These are phyloP conservation scores for Scytalidium lignicola DNA, from an alignment of 2,329 filamentous ascomycete species.

Conservation along the genomic window DNA sequence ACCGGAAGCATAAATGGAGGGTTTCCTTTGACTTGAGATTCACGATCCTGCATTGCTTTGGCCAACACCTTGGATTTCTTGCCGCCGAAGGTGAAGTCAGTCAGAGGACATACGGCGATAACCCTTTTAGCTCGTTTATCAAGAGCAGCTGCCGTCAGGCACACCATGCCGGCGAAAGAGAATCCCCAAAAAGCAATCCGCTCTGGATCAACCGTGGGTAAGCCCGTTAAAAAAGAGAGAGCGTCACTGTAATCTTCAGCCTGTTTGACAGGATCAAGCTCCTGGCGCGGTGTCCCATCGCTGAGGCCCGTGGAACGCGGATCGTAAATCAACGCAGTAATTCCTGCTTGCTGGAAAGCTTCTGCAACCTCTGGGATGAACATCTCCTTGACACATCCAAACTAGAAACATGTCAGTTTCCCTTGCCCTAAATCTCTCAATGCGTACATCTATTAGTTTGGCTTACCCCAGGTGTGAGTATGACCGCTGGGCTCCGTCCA, in stretches of 20 bases:
- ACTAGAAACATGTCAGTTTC: conserved; percentile 3
- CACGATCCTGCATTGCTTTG: conserved; percentile 31
- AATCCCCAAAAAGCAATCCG: conserved; percentile 32
- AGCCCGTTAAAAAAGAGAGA: conserved; percentile 28
- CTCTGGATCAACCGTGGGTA: conserved; percentile 23
- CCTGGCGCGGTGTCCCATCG: conserved; percentile 24
- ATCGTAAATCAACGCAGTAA: conserved; percentile 32
- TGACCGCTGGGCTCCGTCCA: conserved; percentile 9
- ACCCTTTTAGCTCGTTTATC: conserved; percentile 34
- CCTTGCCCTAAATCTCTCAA: too few relatives aligned
- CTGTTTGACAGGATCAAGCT: conserved; percentile 26
- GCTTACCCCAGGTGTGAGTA: conserved; percentile 12
- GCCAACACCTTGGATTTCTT: conserved; percentile 19
- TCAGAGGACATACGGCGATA: conserved; percentile 19
- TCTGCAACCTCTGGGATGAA: conserved; percentile 6
- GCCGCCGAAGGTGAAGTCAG: background rate
- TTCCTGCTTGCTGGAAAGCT: conserved; percentile 18
- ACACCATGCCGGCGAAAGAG: conserved; percentile 31
- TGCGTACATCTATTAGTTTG: conserved; percentile 2
- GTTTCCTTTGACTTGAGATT: conserved; percentile 34
- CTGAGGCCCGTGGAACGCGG: conserved; percentile 27
- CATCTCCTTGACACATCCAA: conserved; percentile 10
- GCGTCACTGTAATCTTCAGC: conserved; percentile 30
- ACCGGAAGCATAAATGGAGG: conserved; percentile 31
- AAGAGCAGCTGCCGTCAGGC: conserved; percentile 31